Conservation (phyloP, 2,329 filamentous ascomycete genomes). For the Mycosphaerella sp. region DNA sequence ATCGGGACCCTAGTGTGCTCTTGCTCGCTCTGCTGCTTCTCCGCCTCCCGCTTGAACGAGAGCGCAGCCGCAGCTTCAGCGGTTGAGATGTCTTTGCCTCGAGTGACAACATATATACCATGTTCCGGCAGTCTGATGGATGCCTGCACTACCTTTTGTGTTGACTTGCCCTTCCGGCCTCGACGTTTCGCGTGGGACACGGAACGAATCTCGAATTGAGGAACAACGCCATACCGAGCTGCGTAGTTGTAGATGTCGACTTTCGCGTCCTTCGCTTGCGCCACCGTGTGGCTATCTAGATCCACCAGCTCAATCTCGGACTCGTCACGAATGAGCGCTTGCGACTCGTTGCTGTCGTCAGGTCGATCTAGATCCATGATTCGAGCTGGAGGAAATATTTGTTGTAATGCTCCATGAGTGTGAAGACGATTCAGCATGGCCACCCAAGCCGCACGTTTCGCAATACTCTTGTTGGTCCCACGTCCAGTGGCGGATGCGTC, state of each 20-base stretch:
- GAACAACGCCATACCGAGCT: constrained; percentile 36
- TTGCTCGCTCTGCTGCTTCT: constrained; percentile 29
- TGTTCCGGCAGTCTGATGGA: constrained; percentile 35
- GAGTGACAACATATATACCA: constrained; percentile 31
- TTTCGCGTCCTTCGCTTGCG: constrained; percentile 26
- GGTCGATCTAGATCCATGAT: not conserved
- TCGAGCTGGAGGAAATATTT: constrained; percentile 1
- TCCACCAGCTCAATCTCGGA: constrained; percentile 12
- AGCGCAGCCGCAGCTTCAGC: constrained; percentile 37
- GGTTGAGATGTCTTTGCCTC: constrained; percentile 23
- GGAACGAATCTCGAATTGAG: constrained; percentile 21
- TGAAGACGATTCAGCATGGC: constrained; percentile 9
- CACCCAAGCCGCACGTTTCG: constrained; percentile 11
- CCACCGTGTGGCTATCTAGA: constrained; percentile 18
- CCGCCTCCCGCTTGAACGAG: constrained; percentile 37
- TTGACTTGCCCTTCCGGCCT: not conserved
- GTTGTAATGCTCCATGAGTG: constrained; percentile 4
- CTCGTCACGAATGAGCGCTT: constrained; percentile 3
- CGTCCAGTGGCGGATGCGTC: constrained; percentile 6
- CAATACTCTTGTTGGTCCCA: not conserved
- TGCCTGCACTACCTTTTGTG: constrained; percentile 1
- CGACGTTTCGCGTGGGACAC: constrained; percentile 3
- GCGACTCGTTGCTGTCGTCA: not conserved
- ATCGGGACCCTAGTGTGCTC: not conserved
- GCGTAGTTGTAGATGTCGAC: constrained; percentile 40